These are phyloP conservation scores for Xylaria intraflava DNA, from an alignment of 495 filamentous ascomycete genomes.

Conservation along the genomic window DNA sequence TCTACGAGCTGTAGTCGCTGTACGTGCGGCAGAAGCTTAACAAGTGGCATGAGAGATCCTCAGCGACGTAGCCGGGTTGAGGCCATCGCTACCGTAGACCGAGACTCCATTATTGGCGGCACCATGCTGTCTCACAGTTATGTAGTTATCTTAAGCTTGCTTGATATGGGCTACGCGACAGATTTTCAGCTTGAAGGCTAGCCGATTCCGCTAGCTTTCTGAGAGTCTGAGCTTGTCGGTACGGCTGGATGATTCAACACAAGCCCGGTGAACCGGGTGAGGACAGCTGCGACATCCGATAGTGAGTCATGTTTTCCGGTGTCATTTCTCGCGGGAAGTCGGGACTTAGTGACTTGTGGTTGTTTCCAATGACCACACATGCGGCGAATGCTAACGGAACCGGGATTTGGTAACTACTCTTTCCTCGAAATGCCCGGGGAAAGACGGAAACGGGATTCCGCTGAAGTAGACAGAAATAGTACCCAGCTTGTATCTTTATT, in stretches of 20 bases:
- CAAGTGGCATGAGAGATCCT: constrained; percentile 26
- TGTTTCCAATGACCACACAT: neutral
- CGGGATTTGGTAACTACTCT: neutral
- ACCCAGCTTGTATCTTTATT: neutral
- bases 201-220: neutral
- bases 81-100: no score
- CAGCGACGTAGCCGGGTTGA: constrained; percentile 26
- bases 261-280: neutral
- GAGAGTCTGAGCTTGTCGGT: neutral
- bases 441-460: neutral
- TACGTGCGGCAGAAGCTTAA: constrained; percentile 35
- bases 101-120: no score
- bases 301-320: neutral
- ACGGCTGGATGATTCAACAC: constrained; percentile 7
- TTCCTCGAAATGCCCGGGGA: neutral
- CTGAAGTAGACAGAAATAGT: neutral
- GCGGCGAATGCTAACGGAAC: neutral
- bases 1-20: constrained; percentile 34
- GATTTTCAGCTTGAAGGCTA: constrained; percentile 14
- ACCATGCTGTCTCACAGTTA: neutral
- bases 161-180: constrained; percentile 25
- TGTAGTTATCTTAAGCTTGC: constrained; percentile 21
- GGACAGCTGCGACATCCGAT: neutral
- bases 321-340: constrained; percentile 33
- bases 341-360: constrained; percentile 1